Base-by-base conservation (phyloP, 2,329 filamentous ascomycete genomes). In the Thermothelomyces thermophilus region DNA sequence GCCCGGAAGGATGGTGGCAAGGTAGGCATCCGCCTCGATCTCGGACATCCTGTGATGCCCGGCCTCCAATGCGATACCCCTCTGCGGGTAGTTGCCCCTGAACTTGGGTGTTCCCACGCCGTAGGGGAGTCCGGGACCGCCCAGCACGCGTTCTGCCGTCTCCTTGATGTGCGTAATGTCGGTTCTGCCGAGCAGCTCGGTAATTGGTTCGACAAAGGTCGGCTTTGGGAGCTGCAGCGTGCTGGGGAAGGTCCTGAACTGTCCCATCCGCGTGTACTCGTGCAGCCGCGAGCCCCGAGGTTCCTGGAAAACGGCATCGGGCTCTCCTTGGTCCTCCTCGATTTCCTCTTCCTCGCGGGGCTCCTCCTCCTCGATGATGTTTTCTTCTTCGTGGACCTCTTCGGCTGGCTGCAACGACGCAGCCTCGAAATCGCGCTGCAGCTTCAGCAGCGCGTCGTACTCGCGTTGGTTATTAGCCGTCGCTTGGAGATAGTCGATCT, bases 221-320 rank as follows among this genome's bases (percentile, higher is more conserved):
- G 75, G 71, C 56, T 80, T 77, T 0, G 91, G 90, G 3, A 95
- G 70, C n/a, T 79, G 74, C 13, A 96, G 66, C 8, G 90, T 94
- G 35, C 77, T 77, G 1, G 90, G 87, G 19, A 73, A 76, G 1
- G 87, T 88, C 42, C 80, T 76, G 64, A 85, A 94, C 54, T 83
- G 82, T n/a, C 87, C 90, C 36, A 82, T 73, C 2, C 76, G 66
- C 0, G 90, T 95, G 51, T 88, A 73, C 3, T 84, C 82, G 66
- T 97, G 93, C 17, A 83, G 74, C 16, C 87, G 80, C 7, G 70
- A 68, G 20, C 71, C 64, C 4, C 64, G 39, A 5, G 33, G 14
- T 14, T 48, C 47, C 34, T 54, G 51, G 17, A 66, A 64, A 1
- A 50, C 56, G 7, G 62, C 63, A 33, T 66, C 65, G 10, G 62